Evolutionary conservation across 106 monocot genomes (phyloP), one percentile per base, ranked within the genome.

Genomic region (Dioscorea alata): DNA sequence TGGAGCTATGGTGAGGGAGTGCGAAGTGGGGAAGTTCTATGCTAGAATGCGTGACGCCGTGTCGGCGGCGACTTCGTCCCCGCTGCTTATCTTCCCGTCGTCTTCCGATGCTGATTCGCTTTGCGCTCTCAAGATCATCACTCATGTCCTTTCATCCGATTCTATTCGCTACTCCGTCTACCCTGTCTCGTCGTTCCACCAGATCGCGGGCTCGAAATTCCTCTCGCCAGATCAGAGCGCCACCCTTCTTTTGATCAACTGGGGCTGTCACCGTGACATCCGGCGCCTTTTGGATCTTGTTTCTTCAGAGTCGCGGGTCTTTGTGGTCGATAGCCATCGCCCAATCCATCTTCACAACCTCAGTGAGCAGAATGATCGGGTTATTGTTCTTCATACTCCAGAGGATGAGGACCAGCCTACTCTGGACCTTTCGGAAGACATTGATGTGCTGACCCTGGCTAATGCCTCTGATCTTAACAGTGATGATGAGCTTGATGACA

Each of bases 311-410:
- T 63, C 71, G 21, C 22, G 62, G 2, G 71, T 87, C 18, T 94
- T 94, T 51, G 80, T 94, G 12, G 76, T 94, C 17, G 94, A 94
- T 60, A 94, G 94, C 61, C 94, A 90, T 60, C 81, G 94, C 4
- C 94, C 94, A 1, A 67, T 94, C 61, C 94, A 94, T 57, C 80
- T 94, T 16, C 94, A 90, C 74, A 94, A 94, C 69, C 74, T 94
- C 22, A 90, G 85, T 50, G 80, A 78, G 28, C 82, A 85, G 63
- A 94, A 94, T 68, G 74, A 83, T 8, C 74, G 52, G 61, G 82
- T 94, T 4, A 70, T 87, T 18, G 71, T 94, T 19, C 87, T 94
- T 8, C 87, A 94, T 59, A 87, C 90, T 0, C 58, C 23, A 16
- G 94, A 94, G 31, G 94, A 94, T 57, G 94, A 94, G 70, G 75